Evolutionary conservation across 2,329 filamentous ascomycete genomes (phyloP), one percentile per base, ranked within the genome.

Genomic region (Aspergillus ustus): DNA sequence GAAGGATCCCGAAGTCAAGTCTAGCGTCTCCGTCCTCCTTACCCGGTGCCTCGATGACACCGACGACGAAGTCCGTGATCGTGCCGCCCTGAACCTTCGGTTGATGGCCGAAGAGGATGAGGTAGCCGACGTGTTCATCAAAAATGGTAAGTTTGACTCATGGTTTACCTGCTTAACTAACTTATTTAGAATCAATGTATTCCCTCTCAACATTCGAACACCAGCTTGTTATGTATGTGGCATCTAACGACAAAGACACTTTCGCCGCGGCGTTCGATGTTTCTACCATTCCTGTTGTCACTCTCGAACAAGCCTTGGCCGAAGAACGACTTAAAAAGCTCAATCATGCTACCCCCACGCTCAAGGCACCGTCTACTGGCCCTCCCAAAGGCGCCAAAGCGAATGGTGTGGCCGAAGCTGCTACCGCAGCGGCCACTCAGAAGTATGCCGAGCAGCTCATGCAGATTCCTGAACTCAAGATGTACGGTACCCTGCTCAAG

Each of bases 241-340:
- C 93, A 19, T 93, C 93, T 13, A 91, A 93, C 57, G 92, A 95
- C 72, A 93, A 93, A 77, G 87, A 90, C 46, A 91, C 90, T 0
- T 99, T 98, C 71, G 86, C 89, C 45, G 82, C 83, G 37, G 89
- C 95, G 7, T 99, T 99, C 82, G 94, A 98, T 75, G 89, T 99
- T 72, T 88, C 90, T 70, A 89, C 90, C 72, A 91, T 99, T 50
- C 95, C 95, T 4, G 88, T 97, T 52, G 95, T 99, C 68, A 97
- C 93, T 20, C 89, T 95, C 62, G 95, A 98, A 78, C 93, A 99
- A 81, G 94, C 94, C 63, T 90, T 97, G 71, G 95, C 95, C 13
- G 94, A 97, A 77, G 95, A 98, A 78, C 88, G 94, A 70, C 96
- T 92, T 29, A 97, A 97, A 89, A 98, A 98, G 83, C 91, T 98